A percentile compares a stretch with the other conserved stretches of the same genome.
These are phyloP conservation scores for Botryotinia narcissicola DNA, from an alignment of 2,329 filamentous ascomycete genomes.

Conservation along the genomic window DNA sequence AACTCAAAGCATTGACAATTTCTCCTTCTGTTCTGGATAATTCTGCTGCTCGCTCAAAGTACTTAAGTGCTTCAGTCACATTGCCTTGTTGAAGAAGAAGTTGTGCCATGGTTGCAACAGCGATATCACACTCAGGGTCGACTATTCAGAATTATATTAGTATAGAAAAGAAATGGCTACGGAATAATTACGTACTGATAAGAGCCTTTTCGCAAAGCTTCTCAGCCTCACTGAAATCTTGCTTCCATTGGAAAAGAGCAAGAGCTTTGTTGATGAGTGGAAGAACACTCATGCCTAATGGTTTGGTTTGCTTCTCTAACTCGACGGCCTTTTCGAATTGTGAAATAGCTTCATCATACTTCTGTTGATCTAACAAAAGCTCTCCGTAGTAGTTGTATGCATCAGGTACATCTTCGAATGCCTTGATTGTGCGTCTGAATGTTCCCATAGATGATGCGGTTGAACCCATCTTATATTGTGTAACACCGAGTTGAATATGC, in stretches of 20 bases:
- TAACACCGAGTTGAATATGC: slow-evolving; percentile 97
- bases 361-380: slow-evolving; percentile 92
- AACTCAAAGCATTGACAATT: slow-evolving; percentile 93
- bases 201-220: slow-evolving; percentile 95
- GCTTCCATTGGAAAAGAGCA: slow-evolving; percentile 96
- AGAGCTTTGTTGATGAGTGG: slow-evolving; percentile 98
- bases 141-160: slow-evolving; percentile 52
- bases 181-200: slow-evolving; percentile 66
- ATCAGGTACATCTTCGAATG: slow-evolving; percentile 93
- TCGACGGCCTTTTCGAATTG: slow-evolving; percentile 99
- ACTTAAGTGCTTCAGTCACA: slow-evolving; percentile 89
- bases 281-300: slow-evolving; percentile 94
- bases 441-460: slow-evolving; percentile 98
- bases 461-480: slow-evolving; percentile 99
- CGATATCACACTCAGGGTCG: slow-evolving; percentile 97
- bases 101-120: slow-evolving; percentile 97
- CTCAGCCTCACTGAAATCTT: slow-evolving; percentile 92
- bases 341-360: slow-evolving; percentile 91
- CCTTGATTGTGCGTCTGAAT: slow-evolving; percentile 96
- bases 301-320: slow-evolving; percentile 94
- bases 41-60: slow-evolving; percentile 95
- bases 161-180: neutral
- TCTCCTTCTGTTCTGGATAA: slow-evolving; percentile 92
- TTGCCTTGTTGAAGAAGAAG: slow-evolving; percentile 96
- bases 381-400: slow-evolving; percentile 99